Base-by-base conservation (phyloP, 257 asterid species). In the Henckelia pumila region DNA sequence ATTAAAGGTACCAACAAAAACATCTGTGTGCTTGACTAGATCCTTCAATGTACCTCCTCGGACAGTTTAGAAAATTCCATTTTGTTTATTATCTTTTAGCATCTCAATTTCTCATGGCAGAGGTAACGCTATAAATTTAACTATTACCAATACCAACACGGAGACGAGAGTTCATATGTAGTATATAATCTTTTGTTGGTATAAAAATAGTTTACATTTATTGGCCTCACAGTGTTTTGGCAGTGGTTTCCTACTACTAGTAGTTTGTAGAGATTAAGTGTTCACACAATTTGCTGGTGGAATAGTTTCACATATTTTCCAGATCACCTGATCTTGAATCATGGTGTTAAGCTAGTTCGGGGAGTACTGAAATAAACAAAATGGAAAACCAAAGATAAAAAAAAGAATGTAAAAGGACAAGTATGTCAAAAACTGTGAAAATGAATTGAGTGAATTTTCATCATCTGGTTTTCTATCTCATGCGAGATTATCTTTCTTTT, bases 1-100 rank as follows among this genome's bases (percentile, higher is more conserved):
- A 28, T 61, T 94, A 69, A 94, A 94, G 99, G 99, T 94, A 83
- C 63, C 57, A 26, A 29, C 69, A 64, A 21, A 62, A 64, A 67
- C 26, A 32, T 20, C 64, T 24, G 44, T 52, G 61, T 66, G 70
- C 21, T 56, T 44, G 55, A 55, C 69, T 47, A 35, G 60, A 17
- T 64, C 69, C 49, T 26, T 37, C 59, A 70, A 52, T 3, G 16
- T 68, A n/a, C 19, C n/a, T 29, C 62, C 29, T 26, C 44, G 20
- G 61, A 64, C 50, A 52, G 56, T 32, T 14, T 35, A 56, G 56
- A 62, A 62, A 56, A 24, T 29, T 67, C 59, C 63, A 26, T 59
- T 40, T 63, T 64, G 19, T 10, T 35, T 19, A 17, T 2, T 33
- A 24, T 64, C 49, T 28, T 64, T 64, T 50, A 13, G 8, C 59